Evolutionary conservation across 176 grass and related monocot species (phyloP).

Genomic region (Panicum miliaceum): DNA sequence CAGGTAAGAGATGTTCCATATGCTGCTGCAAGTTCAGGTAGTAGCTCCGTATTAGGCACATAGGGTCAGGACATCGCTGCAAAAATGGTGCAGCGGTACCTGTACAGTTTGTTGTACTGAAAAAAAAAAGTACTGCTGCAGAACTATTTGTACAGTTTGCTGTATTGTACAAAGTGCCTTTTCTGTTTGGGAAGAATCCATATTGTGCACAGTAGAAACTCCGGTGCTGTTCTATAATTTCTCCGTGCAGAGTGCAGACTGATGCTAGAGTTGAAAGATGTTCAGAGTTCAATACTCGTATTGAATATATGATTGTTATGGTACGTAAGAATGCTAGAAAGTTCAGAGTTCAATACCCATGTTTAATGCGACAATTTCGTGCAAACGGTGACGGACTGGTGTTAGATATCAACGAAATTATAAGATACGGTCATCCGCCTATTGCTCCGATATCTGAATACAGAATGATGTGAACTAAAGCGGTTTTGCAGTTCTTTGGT

Average conservation of each 20-base stretch:
- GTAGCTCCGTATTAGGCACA: not conserved
- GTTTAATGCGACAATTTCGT: not conserved
- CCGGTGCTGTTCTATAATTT: not conserved
- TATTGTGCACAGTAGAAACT: not conserved
- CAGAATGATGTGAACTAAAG: not conserved
- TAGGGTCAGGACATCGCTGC: not conserved
- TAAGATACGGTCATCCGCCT: not conserved
- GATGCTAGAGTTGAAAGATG: not conserved
- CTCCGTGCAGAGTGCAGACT: not conserved
- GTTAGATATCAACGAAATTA: not conserved
- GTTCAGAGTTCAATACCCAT: too few species aligned
- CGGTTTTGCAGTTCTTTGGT: not conserved
- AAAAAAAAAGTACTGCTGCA: not conserved
- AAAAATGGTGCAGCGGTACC: not conserved
- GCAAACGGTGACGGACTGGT: not conserved
- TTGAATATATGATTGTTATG: not conserved
- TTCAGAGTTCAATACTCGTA: not conserved
- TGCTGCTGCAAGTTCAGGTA: conserved; percentile 24
- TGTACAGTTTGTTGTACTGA: not conserved
- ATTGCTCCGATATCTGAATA: not conserved
- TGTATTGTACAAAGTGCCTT: not conserved
- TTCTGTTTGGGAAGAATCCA: too few species aligned
- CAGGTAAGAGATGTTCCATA: conserved; percentile 51
- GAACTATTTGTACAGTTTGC: not conserved
- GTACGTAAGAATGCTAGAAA: too few species aligned